Percentiles rank a stretch among this genome's conserved stretches.
These are phyloP conservation scores for Pseudodiploospora longispora DNA, from an alignment of 2,329 filamentous ascomycete genomes.

Conservation along the genomic window DNA sequence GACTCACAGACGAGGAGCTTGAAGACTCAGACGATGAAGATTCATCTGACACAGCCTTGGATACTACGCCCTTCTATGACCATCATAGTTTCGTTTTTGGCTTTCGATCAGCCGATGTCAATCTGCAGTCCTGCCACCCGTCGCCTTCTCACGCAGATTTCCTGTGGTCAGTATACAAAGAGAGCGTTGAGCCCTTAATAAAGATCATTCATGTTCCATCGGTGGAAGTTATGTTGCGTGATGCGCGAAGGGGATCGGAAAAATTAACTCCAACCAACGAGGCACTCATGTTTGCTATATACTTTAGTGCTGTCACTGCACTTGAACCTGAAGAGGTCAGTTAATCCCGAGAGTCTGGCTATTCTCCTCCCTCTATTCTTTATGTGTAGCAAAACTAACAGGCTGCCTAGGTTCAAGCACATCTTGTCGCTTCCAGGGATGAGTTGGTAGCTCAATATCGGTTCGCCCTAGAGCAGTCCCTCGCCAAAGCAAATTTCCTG, in stretches of 20 bases:
- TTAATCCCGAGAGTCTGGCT: not conserved
- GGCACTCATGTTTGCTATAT: slow-evolving; percentile 56
- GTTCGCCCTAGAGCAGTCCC: slow-evolving; percentile 47
- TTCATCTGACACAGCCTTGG: slow-evolving; percentile 25
- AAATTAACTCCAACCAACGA: slow-evolving; percentile 49
- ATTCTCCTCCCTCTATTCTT: too few relatives aligned
- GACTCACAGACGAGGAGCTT: slow-evolving; percentile 35
- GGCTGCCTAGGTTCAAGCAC: slow-evolving; percentile 21
- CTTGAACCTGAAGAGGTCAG: slow-evolving; percentile 52
- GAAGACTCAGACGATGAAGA: slow-evolving; percentile 52
- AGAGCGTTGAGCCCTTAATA: slow-evolving; percentile 65
- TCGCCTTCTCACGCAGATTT: slow-evolving; percentile 55
- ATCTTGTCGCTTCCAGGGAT: slow-evolving; percentile 36
- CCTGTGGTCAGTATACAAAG: slow-evolving; percentile 63
- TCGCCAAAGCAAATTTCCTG: slow-evolving; percentile 51
- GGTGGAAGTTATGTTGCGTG: slow-evolving; percentile 51
- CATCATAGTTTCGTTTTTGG: slow-evolving; percentile 68
- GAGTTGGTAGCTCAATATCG: slow-evolving; percentile 40
- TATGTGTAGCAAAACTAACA: not conserved
- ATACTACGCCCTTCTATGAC: slow-evolving; percentile 27
- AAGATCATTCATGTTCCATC: slow-evolving; percentile 66
- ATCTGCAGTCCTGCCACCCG: slow-evolving; percentile 58
- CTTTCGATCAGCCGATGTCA: slow-evolving; percentile 62
- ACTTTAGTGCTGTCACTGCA: slow-evolving; percentile 49
- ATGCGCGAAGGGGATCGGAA: slow-evolving; percentile 51